These are phyloP conservation scores for Pichia sp. DNA, from an alignment of 1,139 yeast species.

Conservation along the genomic window DNA sequence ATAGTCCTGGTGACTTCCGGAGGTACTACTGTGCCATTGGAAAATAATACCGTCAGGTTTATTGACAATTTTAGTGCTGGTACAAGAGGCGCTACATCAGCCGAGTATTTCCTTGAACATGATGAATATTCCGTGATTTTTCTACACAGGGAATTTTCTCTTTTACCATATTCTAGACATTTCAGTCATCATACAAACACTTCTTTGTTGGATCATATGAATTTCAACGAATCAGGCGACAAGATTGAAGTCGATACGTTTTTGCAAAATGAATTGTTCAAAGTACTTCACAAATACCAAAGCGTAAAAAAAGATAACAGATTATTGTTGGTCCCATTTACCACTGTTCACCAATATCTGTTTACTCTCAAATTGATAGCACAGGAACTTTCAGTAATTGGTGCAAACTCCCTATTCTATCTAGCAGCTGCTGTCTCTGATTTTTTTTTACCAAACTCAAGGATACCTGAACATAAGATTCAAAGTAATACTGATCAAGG, in stretches of 20 bases:
- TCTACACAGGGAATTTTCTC: conserved; percentile 83
- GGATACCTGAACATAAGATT: conserved; percentile 88
- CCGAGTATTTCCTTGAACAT: conserved; percentile 77
- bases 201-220: conserved; percentile 80
- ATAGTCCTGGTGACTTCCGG: conserved; percentile 89
- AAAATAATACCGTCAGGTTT: conserved; percentile 91
- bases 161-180: conserved; percentile 85
- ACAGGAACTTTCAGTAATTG: conserved; percentile 44
- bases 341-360: conserved; percentile 90
- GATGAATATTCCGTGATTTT: conserved; percentile 87
- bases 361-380: conserved; percentile 73
- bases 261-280: conserved; percentile 54
- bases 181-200: conserved; percentile 82
- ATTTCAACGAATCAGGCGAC: conserved; percentile 33
- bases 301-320: conserved; percentile 49
- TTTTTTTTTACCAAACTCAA: conserved; percentile 80
- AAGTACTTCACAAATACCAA: conserved; percentile 59
- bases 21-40: conserved; percentile 98
- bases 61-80: conserved; percentile 98
- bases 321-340: conserved; percentile 72
- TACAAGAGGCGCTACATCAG: conserved; percentile 93
- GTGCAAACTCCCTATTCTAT: conserved; percentile 60
- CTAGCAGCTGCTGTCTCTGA: conserved; percentile 98
- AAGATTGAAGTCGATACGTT: conserved; percentile 51
- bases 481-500: conserved; percentile 53